Conservation (phyloP, 1,139 yeast genomes). For the Candida pseudoviswanathii region DNA sequence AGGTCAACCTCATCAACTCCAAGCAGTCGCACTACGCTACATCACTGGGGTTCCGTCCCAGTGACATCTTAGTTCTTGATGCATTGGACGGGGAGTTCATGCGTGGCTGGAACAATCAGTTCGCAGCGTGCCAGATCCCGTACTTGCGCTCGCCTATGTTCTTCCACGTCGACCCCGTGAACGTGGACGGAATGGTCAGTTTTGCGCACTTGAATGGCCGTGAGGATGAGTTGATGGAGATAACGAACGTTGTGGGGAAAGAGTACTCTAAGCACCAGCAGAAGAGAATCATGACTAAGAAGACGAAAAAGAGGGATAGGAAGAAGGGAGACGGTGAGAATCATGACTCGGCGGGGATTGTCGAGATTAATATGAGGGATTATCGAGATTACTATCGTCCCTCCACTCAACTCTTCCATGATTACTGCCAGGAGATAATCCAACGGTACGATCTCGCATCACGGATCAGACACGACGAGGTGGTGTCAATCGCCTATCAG, state of each 20-base stretch:
- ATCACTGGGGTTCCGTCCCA: no score
- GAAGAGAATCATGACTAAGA: conserved; percentile 30
- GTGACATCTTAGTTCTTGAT: conserved; percentile 37
- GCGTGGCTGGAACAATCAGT: conserved; percentile 50
- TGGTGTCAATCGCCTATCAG: conserved; percentile 33
- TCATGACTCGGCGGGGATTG: conserved; percentile 36
- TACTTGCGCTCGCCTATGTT: conserved; percentile 52
- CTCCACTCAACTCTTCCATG: conserved; percentile 40
- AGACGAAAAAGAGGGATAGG: conserved; percentile 10
- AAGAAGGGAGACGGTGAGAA: conserved; percentile 13
- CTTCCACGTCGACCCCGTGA: conserved; percentile 51
- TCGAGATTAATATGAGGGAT: conserved; percentile 48
- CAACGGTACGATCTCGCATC: conserved; percentile 33
- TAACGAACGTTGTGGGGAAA: conserved; percentile 48
- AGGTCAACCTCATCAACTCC: conserved; percentile 26
- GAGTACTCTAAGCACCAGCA: conserved; percentile 48
- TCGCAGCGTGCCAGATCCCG: conserved; percentile 45
- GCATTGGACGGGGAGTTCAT: conserved; percentile 30
- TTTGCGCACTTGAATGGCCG: conserved; percentile 37
- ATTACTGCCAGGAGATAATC: conserved; percentile 40
- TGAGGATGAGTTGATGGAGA: conserved; percentile 42
- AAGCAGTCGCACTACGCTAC: conserved; percentile 7
- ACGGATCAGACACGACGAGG: conserved; percentile 37
- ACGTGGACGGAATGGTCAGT: conserved; percentile 47
- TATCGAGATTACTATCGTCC: conserved; percentile 52